A percentile compares a stretch with the other conserved stretches of the same genome.
phyloP scores from a whole-genome alignment of 1,284 basidiomycete genomes.

The Phlebopus sp. region DNA sequence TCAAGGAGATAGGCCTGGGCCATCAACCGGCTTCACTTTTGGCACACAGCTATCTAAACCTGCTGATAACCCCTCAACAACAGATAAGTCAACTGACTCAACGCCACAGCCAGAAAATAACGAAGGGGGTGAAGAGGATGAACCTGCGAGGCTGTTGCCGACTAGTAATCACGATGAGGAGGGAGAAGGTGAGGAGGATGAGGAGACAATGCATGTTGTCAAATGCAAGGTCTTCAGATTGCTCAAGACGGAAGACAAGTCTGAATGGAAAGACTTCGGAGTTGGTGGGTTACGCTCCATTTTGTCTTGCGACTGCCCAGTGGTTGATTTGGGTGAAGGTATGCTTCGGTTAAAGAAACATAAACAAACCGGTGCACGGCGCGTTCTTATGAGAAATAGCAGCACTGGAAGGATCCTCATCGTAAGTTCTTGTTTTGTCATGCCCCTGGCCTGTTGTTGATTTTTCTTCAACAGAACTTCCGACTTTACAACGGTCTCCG shows the following conservation, averaged over 20 bases:
- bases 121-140: conserved; percentile 36
- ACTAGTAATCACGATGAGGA: conserved; percentile 57
- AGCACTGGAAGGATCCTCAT: conserved; percentile 69
- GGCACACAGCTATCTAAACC: conserved; percentile 25
- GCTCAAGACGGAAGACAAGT: conserved; percentile 49
- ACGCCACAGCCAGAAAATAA: conserved; percentile 36
- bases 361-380: conserved; percentile 51
- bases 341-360: conserved; percentile 69
- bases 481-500: conserved; percentile 53
- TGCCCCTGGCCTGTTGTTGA: conserved; percentile 4
- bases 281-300: conserved; percentile 42
- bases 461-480: conserved; percentile 56
- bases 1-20: conserved; percentile 23
- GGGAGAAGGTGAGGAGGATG: conserved; percentile 81
- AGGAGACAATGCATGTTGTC: conserved; percentile 64
- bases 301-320: neutral
- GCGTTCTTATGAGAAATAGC: conserved; percentile 67
- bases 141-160: conserved; percentile 33
- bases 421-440: conserved; percentile 41
- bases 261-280: conserved; percentile 60
- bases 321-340: conserved; percentile 38
- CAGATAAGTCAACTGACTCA: conserved; percentile 30
- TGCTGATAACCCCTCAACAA: conserved; percentile 22
- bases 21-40: conserved; percentile 26
- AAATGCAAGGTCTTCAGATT: conserved; percentile 66